phyloP scores from a whole-genome alignment of 2,329 filamentous ascomycete genomes.

The Sporothrix dimorphospora region DNA sequence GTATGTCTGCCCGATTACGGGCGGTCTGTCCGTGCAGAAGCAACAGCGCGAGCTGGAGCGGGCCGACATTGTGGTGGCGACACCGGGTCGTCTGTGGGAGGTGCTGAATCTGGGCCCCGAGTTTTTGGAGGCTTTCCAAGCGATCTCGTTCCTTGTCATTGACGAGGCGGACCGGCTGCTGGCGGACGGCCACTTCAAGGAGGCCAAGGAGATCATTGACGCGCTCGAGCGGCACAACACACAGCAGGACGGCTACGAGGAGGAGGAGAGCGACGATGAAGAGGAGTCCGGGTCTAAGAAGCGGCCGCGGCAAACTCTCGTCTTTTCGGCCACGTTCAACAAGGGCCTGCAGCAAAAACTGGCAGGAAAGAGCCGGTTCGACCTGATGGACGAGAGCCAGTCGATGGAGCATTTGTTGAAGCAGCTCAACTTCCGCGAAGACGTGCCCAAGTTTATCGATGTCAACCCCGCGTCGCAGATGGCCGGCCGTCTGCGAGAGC shows the following conservation, averaged over 20 bases:
- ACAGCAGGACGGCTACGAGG: constrained; percentile 51
- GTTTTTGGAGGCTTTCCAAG: constrained; percentile 69
- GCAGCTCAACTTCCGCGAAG: constrained; percentile 83
- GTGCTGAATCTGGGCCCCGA: constrained; percentile 77
- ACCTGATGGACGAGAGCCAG: constrained; percentile 71
- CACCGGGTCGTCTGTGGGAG: constrained; percentile 92
- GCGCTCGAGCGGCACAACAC: constrained; percentile 75
- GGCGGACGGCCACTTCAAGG: constrained; percentile 93
- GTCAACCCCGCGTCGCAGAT: constrained; percentile 88
- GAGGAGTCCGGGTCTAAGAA: constrained; percentile 25
- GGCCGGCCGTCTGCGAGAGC: constrained; percentile 83
- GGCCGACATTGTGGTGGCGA: constrained; percentile 91
- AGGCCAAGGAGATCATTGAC: constrained; percentile 84
- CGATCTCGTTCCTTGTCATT: constrained; percentile 80
- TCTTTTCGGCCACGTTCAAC: constrained; percentile 96
- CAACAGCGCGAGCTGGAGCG: constrained; percentile 82
- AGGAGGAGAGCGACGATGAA: constrained; percentile 52
- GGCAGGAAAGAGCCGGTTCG: constrained; percentile 71
- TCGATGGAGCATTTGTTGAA: constrained; percentile 92
- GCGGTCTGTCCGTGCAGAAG: constrained; percentile 91
- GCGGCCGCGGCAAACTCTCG: constrained; percentile 75
- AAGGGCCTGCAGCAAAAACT: constrained; percentile 90
- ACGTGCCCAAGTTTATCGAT: constrained; percentile 87
- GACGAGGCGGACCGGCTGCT: constrained; percentile 93
- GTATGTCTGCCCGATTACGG: constrained; percentile 85